Percentiles rank a stretch among this genome's conserved stretches.
These are phyloP conservation scores for Ophiostoma montium DNA, from an alignment of 2,329 filamentous ascomycete species.

Conservation along the genomic window DNA sequence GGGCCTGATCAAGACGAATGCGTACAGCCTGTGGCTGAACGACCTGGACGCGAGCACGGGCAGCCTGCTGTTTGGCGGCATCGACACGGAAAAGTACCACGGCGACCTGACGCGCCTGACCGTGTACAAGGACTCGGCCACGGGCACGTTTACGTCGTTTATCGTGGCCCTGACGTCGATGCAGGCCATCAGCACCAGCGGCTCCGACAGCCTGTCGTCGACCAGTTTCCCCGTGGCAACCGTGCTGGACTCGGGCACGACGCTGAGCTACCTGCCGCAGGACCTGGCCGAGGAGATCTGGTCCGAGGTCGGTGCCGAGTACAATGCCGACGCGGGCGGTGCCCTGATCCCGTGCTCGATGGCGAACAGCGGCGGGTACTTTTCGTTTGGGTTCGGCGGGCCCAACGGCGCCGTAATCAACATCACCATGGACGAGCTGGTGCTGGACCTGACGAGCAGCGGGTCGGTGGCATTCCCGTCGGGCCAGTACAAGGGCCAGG, in stretches of 20 bases:
- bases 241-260: conserved; percentile 64
- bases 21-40: conserved; percentile 59
- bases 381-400: conserved; percentile 40
- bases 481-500: conserved; percentile 29
- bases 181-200: conserved; percentile 32
- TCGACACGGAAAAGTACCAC: conserved; percentile 59
- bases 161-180: conserved; percentile 34
- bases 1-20: conserved; percentile 48
- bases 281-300: conserved; percentile 40
- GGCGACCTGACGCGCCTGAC: conserved; percentile 48
- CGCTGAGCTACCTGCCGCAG: conserved; percentile 53
- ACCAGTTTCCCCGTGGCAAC: conserved; percentile 36
- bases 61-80: conserved; percentile 65
- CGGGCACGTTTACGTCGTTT: conserved; percentile 29
- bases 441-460: conserved; percentile 29
- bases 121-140: conserved; percentile 33
- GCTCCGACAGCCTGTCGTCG: conserved; percentile 32
- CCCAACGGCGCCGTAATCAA: conserved; percentile 33
- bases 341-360: conserved; percentile 38
- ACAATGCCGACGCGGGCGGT: conserved; percentile 21
- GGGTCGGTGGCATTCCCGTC: conserved; percentile 22
- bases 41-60: conserved; percentile 48
- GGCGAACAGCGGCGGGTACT: conserved; percentile 29
- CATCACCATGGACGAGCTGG: conserved; percentile 41
- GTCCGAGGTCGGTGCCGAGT: conserved; percentile 39